Conservation (phyloP, 2,329 filamentous ascomycete species). For the Calycina herbarum region DNA sequence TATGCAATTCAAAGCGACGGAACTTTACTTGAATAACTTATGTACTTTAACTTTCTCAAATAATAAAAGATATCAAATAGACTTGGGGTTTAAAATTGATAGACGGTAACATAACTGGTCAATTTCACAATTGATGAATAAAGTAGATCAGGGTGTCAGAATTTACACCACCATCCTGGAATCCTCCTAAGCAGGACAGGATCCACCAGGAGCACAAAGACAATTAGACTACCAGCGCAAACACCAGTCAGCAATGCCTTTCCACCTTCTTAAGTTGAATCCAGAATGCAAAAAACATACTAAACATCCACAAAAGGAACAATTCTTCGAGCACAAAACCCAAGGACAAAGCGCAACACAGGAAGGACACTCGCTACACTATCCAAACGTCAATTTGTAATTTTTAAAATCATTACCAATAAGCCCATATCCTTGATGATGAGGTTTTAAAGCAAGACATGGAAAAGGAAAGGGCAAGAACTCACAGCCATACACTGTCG, state of each 20-base stretch:
- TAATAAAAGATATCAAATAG: too few species aligned
- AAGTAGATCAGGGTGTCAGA: too few species aligned
- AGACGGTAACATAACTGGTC: background rate
- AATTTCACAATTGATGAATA: too few species aligned
- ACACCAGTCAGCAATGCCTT: background rate
- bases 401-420: background rate
- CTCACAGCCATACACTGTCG: background rate
- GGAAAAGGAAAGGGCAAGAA: background rate
- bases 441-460: background rate
- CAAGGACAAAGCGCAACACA: background rate
- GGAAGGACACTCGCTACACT: background rate
- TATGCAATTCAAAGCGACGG: too few species aligned
- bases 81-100: too few species aligned
- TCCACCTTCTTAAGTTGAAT: background rate
- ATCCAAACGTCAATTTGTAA: background rate
- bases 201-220: background rate
- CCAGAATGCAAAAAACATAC: background rate
- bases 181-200: background rate
- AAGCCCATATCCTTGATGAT: background rate
- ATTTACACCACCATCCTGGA: background rate
- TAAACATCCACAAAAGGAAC: background rate
- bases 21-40: too few species aligned
- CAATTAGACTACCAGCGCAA: background rate
- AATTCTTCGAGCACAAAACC: background rate
- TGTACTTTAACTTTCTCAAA: too few species aligned